Percentiles rank a stretch among this genome's conserved stretches.
Evolutionary conservation across 2,329 filamentous ascomycete species (phyloP).

Genomic region (Didymellaceae sp.): DNA sequence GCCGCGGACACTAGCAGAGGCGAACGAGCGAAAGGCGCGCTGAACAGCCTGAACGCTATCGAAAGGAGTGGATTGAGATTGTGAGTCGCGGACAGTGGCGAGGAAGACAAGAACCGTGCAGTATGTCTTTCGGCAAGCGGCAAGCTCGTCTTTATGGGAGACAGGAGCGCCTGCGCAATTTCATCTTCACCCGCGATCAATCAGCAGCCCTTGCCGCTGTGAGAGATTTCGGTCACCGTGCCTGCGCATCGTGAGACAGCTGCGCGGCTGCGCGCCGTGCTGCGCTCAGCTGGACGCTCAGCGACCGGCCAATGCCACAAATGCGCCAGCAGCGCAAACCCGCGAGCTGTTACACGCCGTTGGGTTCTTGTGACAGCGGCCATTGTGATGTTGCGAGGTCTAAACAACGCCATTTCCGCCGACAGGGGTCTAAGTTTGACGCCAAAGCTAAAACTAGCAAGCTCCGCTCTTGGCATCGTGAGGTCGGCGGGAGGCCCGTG

Average conservation of each 20-base stretch:
- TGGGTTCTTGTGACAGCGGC: constrained; percentile 9
- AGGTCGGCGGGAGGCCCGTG: no score
- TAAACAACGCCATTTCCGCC: constrained; percentile 12
- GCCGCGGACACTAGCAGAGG: constrained; percentile 11
- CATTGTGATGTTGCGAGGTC: constrained; percentile 11
- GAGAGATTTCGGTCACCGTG: background rate
- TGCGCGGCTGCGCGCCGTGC: background rate
- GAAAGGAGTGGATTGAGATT: constrained; percentile 7
- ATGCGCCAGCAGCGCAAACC: constrained; percentile 2
- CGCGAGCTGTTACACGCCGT: constrained; percentile 11
- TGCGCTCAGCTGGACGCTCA: background rate
- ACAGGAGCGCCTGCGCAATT: constrained; percentile 5
- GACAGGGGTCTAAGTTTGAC: constrained; percentile 12
- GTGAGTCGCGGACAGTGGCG: no score
- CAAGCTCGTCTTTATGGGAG: constrained; percentile 7
- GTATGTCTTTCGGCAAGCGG: background rate
- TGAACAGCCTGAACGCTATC: constrained; percentile 11
- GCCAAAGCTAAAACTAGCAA: no score
- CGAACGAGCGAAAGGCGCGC: constrained; percentile 12
- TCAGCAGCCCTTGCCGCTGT: constrained; percentile 6
- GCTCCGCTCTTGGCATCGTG: no score
- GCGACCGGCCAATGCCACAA: background rate
- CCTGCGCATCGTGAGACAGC: constrained; percentile 12
- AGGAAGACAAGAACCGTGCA: background rate
- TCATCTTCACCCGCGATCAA: constrained; percentile 16